Evolutionary conservation across 2,329 filamentous ascomycete genomes (phyloP).

Genomic region (Aspergillus neoniger): DNA sequence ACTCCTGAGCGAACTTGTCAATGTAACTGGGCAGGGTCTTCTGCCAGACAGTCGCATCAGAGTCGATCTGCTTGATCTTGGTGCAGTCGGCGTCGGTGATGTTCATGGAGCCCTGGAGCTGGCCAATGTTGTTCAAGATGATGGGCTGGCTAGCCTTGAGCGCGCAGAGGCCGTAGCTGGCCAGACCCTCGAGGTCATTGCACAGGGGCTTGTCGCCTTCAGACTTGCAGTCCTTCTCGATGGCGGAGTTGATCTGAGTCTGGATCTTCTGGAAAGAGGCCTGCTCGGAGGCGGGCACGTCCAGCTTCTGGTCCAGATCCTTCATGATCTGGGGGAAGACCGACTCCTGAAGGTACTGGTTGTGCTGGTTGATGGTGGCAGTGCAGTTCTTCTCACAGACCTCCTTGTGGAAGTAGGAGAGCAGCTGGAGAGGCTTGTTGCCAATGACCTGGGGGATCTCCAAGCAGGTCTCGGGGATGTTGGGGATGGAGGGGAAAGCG

Average conservation of each 20-base stretch:
- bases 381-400: constrained; percentile 16
- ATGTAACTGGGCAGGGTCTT: constrained; percentile 12
- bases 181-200: constrained; percentile 4
- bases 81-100: constrained; percentile 10
- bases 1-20: constrained; percentile 10
- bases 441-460: constrained; percentile 14
- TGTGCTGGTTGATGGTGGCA: constrained; percentile 17
- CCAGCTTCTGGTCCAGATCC: constrained; percentile 8
- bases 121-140: constrained; percentile 1
- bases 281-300: constrained; percentile 8
- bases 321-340: constrained; percentile 13
- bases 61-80: constrained; percentile 10
- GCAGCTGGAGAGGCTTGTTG: constrained; percentile 13
- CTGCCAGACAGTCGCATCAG: constrained; percentile 8
- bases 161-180: constrained; percentile 6
- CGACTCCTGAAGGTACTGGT: constrained; percentile 9
- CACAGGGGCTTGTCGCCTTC: constrained; percentile 15
- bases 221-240: constrained; percentile 11
- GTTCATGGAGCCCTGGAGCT: background rate
- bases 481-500: background rate
- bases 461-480: constrained; percentile 10
- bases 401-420: constrained; percentile 14
- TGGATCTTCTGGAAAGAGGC: constrained; percentile 7
- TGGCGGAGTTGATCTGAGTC: constrained; percentile 7
- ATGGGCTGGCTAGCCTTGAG: constrained; percentile 12